phyloP scores from a whole-genome alignment of 768 basidiomycete genomes.

The Lepiota venenata region DNA sequence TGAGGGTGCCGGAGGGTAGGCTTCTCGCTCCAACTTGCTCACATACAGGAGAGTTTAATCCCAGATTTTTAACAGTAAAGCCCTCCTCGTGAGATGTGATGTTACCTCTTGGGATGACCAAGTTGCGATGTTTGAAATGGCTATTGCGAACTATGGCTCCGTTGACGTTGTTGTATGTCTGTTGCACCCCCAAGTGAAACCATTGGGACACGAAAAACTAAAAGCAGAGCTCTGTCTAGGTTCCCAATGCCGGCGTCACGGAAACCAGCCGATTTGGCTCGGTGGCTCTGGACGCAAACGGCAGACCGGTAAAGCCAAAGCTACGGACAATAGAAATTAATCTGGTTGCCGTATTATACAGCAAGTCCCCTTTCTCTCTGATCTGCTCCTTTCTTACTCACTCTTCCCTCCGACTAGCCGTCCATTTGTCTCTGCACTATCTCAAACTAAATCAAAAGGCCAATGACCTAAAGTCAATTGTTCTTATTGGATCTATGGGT shows the following conservation, averaged over 20 bases:
- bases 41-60: neutral
- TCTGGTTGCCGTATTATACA: slow-evolving; percentile 43
- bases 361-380: slow-evolving; percentile 25
- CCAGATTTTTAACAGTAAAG: slow-evolving; percentile 29
- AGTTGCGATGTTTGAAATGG: slow-evolving; percentile 47
- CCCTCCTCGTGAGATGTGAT: slow-evolving; percentile 40
- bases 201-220: neutral
- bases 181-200: neutral
- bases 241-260: slow-evolving; percentile 48
- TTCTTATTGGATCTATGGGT: slow-evolving; percentile 58
- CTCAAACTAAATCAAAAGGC: slow-evolving; percentile 33
- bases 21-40: neutral
- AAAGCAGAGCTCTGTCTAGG: slow-evolving; percentile 17
- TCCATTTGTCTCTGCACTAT: slow-evolving; percentile 50
- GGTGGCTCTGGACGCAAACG: slow-evolving; percentile 27
- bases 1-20: slow-evolving; percentile 38
- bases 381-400: neutral
- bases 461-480: slow-evolving; percentile 43
- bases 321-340: slow-evolving; percentile 48
- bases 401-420: slow-evolving; percentile 26
- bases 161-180: slow-evolving; percentile 51
- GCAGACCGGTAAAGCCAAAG: slow-evolving; percentile 41
- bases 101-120: slow-evolving; percentile 55
- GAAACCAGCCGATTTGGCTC: slow-evolving; percentile 30
- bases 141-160: slow-evolving; percentile 39